Base-by-base conservation (phyloP, 2,329 filamentous ascomycete genomes). In the Kalaharituber pfeilii region DNA sequence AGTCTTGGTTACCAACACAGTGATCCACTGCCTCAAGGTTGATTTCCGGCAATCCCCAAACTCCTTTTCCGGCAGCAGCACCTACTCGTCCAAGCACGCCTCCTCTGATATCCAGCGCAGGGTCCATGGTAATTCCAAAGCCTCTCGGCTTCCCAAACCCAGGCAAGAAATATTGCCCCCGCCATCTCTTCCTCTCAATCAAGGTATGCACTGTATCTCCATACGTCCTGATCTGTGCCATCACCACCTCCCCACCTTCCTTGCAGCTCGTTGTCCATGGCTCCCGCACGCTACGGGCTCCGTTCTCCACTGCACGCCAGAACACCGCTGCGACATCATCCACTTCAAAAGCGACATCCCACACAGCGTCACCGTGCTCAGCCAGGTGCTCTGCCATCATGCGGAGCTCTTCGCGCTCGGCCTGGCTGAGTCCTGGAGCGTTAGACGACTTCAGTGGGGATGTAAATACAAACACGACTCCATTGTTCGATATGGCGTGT, bases 1-100 rank as follows among this genome's bases (percentile, higher is more conserved):
- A 95, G 69, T 86, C 83, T 73, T 95, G 88, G 73, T 96, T 95
- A 61, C 89, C 89, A 63, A 96, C 89, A 69, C 89, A 95, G 75
- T 96, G 89, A 71, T 96, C 89, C 70, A 96, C 87, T 62, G 79
- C 79, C 58, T 77, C 75, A 53, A 94, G 76, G 8, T 72, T 68
- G 27, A 58, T 36, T 11, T 30, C 25, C 11, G 57, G 57, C n/a
- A 59, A 49, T 22, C 42, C 42, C 15, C 15, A 47, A 18, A 47
- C 24, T 25, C 42, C 42, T 22, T 24, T 47, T 22, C 42, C 42
- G n/a, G 24, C 24, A 13, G 18, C 42, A 6, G 22, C 42, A 13
- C n/a, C 42, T 11, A 47, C 18, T 25, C 22, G 18, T 6, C 18
- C n/a, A 47, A 47, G n/a, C 3, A 15, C 42, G 25, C 5, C 24